These are phyloP conservation scores for Naematelia aurantialba DNA, from an alignment of 768 basidiomycete genomes.

Conservation along the genomic window DNA sequence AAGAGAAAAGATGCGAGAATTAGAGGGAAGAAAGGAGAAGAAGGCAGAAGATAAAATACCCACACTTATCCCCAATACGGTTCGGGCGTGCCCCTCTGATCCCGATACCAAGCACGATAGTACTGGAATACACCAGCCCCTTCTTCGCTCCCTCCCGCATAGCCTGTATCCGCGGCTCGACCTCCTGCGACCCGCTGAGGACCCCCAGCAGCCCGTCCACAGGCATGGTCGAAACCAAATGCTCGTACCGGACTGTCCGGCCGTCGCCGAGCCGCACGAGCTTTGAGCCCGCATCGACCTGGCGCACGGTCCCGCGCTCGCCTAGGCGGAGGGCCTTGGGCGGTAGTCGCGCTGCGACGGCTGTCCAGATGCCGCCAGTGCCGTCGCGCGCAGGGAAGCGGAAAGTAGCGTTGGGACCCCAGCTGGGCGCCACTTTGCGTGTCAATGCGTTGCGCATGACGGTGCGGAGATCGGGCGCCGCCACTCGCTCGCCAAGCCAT, in stretches of 20 bases:
- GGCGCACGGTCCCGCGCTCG: constrained; percentile 33
- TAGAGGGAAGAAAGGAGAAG: not conserved
- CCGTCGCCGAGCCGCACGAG: constrained; percentile 46
- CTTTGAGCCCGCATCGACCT: constrained; percentile 44
- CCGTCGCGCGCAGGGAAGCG: constrained; percentile 51
- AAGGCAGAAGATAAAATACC: constrained; percentile 3
- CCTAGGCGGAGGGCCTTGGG: constrained; percentile 18
- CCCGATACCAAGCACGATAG: constrained; percentile 52
- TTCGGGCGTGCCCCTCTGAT: constrained; percentile 49
- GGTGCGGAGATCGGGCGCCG: constrained; percentile 49
- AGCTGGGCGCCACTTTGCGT: constrained; percentile 50
- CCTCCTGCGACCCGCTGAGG: constrained; percentile 32
- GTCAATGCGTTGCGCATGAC: constrained; percentile 51
- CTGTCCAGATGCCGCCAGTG: constrained; percentile 53
- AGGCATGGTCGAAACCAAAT: constrained; percentile 49
- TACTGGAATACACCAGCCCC: constrained; percentile 49
- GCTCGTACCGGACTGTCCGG: constrained; percentile 43
- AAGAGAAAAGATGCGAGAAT: no score
- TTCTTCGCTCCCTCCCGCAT: constrained; percentile 27
- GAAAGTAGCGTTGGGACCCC: constrained; percentile 53
- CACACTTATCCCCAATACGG: constrained; percentile 52
- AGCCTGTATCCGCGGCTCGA: constrained; percentile 12
- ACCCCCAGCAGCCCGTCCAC: constrained; percentile 45
- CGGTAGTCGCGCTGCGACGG: constrained; percentile 48
- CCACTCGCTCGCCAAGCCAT: constrained; percentile 53